Base-by-base conservation (phyloP, 108 stramenopile genomes). In the Nannochloropsis salina region DNA sequence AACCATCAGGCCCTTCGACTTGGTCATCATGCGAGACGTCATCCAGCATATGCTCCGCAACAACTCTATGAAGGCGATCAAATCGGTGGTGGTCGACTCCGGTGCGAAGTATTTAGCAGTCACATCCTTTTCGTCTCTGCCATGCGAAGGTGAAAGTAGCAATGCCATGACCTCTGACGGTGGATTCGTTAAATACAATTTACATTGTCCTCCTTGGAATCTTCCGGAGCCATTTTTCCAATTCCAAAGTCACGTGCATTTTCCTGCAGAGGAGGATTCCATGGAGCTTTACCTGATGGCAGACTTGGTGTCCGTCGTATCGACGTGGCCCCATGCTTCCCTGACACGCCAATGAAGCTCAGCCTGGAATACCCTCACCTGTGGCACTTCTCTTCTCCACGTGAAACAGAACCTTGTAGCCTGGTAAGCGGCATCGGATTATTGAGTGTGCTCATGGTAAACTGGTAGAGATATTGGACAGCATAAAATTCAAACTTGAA, bases 81-180 rank as follows among this genome's bases (percentile, higher is more conserved):
- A 74, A 74, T 74, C 8, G 61, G n/a, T 74, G 2, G 61, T 74
- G 61, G 2, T n/a, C 20, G 61, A 74, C 15, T 74, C 61, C 15
- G 61, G 61, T 74, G 61, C 61, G 20, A 74, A n/a, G 20, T 74
- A 74, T n/a, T n/a, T 74, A n/a, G 61, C 61, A n/a, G 61, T 74
- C 20, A 74, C 61, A 15, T 74, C 61, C 3, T 74, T 74, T n/a
- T 74, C 61, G 4, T n/a, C 61, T n/a, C 20, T n/a, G 61, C 15
- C 6, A 6, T 74, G 61, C n/a, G n/a, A 15, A 15, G 61, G n/a
- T 8, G 20, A 74, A n/a, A n/a, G 61, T n/a, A n/a, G 15, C 20
- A 74, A 15, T 74, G 61, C 61, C 6, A 3, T 74, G 20, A 15
- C 15, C 15, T 74, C 61, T n/a, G 61, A 74, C 61, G 61, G 61